Conservation (phyloP, 2,329 filamentous ascomycete species). For the Penicillium sp. region DNA sequence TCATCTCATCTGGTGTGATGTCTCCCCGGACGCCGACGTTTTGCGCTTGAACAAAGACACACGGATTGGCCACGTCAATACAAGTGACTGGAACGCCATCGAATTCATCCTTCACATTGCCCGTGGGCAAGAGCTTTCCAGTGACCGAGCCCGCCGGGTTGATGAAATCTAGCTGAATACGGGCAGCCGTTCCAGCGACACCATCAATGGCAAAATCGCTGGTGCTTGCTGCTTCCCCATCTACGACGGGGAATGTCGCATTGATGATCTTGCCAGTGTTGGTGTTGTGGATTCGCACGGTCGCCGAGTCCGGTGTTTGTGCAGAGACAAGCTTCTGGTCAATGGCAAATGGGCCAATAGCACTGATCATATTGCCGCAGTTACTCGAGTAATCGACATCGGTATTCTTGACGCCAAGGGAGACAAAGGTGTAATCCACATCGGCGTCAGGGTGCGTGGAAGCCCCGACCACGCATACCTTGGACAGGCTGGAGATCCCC, state of each 20-base stretch:
- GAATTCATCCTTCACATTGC: slow-evolving; percentile 57
- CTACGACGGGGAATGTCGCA: slow-evolving; percentile 58
- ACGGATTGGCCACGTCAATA: slow-evolving; percentile 67
- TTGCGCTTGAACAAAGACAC: slow-evolving; percentile 62
- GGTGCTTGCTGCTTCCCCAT: slow-evolving; percentile 51
- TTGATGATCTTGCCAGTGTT: slow-evolving; percentile 70
- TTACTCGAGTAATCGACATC: slow-evolving; percentile 70
- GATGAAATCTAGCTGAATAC: slow-evolving; percentile 64
- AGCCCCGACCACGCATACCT: slow-evolving; percentile 68
- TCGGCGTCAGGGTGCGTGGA: slow-evolving; percentile 57
- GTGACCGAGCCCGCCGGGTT: slow-evolving; percentile 67
- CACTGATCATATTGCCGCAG: slow-evolving; percentile 74
- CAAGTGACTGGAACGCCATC: slow-evolving; percentile 58
- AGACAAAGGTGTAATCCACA: slow-evolving; percentile 73
- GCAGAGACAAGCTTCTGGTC: slow-evolving; percentile 55
- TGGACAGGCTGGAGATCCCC: slow-evolving; percentile 69
- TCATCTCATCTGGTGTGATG: slow-evolving; percentile 59
- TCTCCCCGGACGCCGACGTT: slow-evolving; percentile 50
- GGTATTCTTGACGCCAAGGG: slow-evolving; percentile 65
- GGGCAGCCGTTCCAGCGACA: slow-evolving; percentile 61
- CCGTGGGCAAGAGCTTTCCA: slow-evolving; percentile 64
- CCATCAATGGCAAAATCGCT: slow-evolving; percentile 67
- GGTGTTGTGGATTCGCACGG: slow-evolving; percentile 66
- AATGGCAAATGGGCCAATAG: slow-evolving; percentile 68
- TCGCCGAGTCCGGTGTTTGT: background rate